Evolutionary conservation across 805 yeast species (phyloP).

Genomic region (Nakazawaea molendinolei): DNA sequence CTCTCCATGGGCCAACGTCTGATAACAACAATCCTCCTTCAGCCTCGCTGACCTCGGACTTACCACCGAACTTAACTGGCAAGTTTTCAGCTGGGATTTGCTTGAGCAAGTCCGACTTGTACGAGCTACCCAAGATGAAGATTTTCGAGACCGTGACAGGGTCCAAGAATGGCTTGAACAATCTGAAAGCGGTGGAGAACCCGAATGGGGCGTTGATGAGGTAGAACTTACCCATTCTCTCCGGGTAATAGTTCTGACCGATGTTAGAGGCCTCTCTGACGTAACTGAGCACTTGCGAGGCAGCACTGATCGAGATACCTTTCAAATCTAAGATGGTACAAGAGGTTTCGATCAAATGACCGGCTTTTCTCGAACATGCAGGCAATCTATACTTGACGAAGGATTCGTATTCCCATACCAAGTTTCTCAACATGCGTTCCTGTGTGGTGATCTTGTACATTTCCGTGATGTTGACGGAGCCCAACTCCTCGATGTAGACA

Average conservation of each 20-base stretch:
- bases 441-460: slow-evolving; percentile 92
- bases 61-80: slow-evolving; percentile 88
- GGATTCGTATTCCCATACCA: slow-evolving; percentile 97
- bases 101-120: slow-evolving; percentile 75
- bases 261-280: slow-evolving; percentile 90
- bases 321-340: slow-evolving; percentile 94
- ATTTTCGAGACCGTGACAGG: slow-evolving; percentile 97
- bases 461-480: slow-evolving; percentile 80
- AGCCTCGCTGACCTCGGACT: slow-evolving; percentile 53
- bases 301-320: slow-evolving; percentile 82
- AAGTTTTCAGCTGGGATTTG: slow-evolving; percentile 93
- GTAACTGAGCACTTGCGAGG: slow-evolving; percentile 78
- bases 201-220: slow-evolving; percentile 97
- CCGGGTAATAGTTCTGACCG: slow-evolving; percentile 97
- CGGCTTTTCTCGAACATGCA: slow-evolving; percentile 83
- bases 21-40: slow-evolving; percentile 81
- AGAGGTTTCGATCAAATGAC: slow-evolving; percentile 82
- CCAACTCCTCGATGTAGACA: slow-evolving; percentile 88
- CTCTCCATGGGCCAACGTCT: slow-evolving; percentile 98
- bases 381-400: slow-evolving; percentile 81
- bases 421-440: slow-evolving; percentile 91
- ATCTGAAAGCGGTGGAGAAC: slow-evolving; percentile 85
- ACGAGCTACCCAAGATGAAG: slow-evolving; percentile 74
- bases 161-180: slow-evolving; percentile 91
- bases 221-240: slow-evolving; percentile 98